Conservation (phyloP, 306 rosid genomes). For the Luffa aegyptiaca region DNA sequence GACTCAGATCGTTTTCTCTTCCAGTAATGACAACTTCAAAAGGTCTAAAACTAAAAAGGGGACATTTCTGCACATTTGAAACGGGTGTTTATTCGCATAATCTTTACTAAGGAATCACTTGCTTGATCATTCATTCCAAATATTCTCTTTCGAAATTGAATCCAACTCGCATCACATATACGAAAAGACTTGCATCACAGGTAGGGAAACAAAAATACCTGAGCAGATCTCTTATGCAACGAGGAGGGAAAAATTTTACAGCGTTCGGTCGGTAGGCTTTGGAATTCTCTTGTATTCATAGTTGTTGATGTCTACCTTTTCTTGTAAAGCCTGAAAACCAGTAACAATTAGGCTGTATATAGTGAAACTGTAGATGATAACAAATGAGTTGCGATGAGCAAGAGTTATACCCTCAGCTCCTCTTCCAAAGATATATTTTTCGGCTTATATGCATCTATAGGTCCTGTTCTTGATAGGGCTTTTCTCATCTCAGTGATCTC, state of each 20-base stretch:
- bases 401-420: slow-evolving; percentile 49
- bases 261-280: slow-evolving; percentile 41
- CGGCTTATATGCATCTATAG: slow-evolving; percentile 56
- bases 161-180: neutral
- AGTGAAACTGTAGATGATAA: neutral
- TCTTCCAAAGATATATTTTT: slow-evolving; percentile 59
- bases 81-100: neutral
- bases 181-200: neutral
- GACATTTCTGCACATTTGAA: neutral
- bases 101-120: neutral
- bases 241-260: neutral
- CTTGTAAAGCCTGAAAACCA: slow-evolving; percentile 41
- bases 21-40: neutral
- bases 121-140: neutral
- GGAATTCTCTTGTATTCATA: slow-evolving; percentile 73
- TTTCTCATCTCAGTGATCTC: slow-evolving; percentile 69
- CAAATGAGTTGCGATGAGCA: neutral
- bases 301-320: slow-evolving; percentile 61
- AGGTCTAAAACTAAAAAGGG: neutral
- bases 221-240: neutral
- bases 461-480: slow-evolving; percentile 71
- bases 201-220: neutral
- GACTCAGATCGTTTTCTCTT: no score
- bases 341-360: neutral
- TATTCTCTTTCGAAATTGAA: neutral